These are phyloP conservation scores for Backusella psychrophila DNA, from an alignment of 192 early-diverging fungal genomes.

Conservation along the genomic window DNA sequence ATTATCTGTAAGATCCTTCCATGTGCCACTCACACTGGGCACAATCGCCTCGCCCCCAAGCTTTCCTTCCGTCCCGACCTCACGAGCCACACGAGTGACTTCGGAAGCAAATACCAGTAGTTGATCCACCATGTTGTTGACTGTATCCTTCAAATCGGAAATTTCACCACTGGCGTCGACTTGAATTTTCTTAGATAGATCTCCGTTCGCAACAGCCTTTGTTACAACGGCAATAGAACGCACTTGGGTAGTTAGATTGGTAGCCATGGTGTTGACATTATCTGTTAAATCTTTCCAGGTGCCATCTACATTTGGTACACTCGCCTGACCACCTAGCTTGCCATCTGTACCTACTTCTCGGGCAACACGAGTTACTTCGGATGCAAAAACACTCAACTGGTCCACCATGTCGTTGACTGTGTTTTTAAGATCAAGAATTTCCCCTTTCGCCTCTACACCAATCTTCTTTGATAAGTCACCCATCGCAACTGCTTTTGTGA, in stretches of 20 bases:
- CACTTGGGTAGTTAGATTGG: conserved; percentile 63
- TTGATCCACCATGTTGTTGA: conserved; percentile 78
- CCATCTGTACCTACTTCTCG: conserved; percentile 68
- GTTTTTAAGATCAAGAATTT: conserved; percentile 57
- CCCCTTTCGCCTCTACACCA: conserved; percentile 48
- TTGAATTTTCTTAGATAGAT: conserved; percentile 60
- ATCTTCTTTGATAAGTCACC: conserved; percentile 53
- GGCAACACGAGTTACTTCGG: conserved; percentile 62
- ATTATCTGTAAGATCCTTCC: conserved; percentile 57
- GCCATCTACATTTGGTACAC: conserved; percentile 70
- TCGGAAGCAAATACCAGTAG: conserved; percentile 59
- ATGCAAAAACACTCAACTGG: conserved; percentile 55
- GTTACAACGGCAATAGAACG: conserved; percentile 65
- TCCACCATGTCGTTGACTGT: conserved; percentile 66
- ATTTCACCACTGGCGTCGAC: conserved; percentile 67
- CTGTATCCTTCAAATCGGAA: conserved; percentile 63
- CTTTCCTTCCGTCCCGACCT: conserved; percentile 56
- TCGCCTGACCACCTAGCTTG: conserved; percentile 72
- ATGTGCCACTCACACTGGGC: conserved; percentile 43
- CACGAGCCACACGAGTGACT: conserved; percentile 33
- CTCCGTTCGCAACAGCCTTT: conserved; percentile 54
- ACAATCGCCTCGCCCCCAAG: conserved; percentile 50
- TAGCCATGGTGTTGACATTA: conserved; percentile 66
- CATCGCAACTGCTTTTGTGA: conserved; percentile 50
- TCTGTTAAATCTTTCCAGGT: conserved; percentile 73